Conservation (phyloP, 2,329 filamentous ascomycete genomes). For the Trichoderma hamatum region DNA sequence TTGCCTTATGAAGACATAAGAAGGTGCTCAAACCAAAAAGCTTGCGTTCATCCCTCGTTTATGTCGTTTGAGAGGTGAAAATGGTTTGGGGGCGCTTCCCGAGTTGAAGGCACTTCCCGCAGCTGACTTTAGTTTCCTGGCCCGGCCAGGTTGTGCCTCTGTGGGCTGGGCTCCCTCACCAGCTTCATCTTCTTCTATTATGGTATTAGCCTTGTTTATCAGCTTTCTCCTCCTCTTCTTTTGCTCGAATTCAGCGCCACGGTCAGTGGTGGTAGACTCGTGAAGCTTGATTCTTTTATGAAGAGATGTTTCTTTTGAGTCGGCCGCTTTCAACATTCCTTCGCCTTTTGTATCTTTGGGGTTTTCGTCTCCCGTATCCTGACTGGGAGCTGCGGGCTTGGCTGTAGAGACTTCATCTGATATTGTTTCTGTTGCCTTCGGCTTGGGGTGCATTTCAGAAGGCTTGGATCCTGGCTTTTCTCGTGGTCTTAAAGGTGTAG, state of each 20-base stretch:
- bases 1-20: not conserved
- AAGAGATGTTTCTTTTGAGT: conserved; percentile 27
- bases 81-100: conserved; percentile 54
- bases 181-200: conserved; percentile 15
- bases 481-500: not conserved
- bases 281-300: conserved; percentile 18
- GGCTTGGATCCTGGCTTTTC: not conserved
- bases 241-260: not conserved
- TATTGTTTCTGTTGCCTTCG: not conserved
- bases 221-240: conserved; percentile 24
- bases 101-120: conserved; percentile 49
- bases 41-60: conserved; percentile 64
- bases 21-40: conserved; percentile 43
- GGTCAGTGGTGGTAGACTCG: not conserved
- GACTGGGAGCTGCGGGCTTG: not conserved
- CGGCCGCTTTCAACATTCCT: not conserved
- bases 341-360: not conserved
- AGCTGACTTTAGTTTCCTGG: conserved; percentile 37
- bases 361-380: not conserved
- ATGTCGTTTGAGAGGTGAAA: conserved; percentile 75
- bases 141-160: conserved; percentile 14
- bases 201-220: conserved; percentile 7
- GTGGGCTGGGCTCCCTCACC: not conserved
- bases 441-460: not conserved
- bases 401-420: not conserved